Evolutionary conservation across 352 stramenopile species (phyloP), one percentile per base, ranked within the genome.

Genomic region (Globisporangium heterothallicum): DNA sequence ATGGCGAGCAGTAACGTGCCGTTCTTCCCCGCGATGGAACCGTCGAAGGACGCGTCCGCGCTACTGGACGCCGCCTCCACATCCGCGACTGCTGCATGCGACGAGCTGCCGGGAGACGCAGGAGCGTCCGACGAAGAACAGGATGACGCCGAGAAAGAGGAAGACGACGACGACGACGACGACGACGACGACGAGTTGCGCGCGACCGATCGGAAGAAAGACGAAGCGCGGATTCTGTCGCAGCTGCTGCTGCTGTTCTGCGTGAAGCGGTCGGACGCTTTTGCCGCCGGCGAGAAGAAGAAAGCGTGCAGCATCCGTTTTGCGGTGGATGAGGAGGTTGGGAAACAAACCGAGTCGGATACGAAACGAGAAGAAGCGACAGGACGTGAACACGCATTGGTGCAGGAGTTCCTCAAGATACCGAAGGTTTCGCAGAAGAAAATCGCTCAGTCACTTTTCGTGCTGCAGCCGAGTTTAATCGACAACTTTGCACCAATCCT

Each of bases 171-270:
- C 25, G 14, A 38, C 24, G 49, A 34, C n/a, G n/a, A n/a, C 12
- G 32, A 10, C 22, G 19, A 26, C 21, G 40, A 26, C 29, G 52
- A 42, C 22, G 24, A 52, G 46, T 10, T 52, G 30, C 30, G 32
- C 14, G 29, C 38, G 14, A 36, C n/a, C 13, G 29, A 50, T 25
- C 13, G 19, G 13, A 50, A 58, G 30, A 56, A 76, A 19, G 61
- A 59, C 29, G 63, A 75, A 38, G 68, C 66, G 45, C 63, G 43
- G 30, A 56, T 86, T 18, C 59, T 84, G 19, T 68, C 69, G 16
- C 73, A 72, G n/a, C 36, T 87, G 40, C 56, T 73, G 29, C 25
- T 65, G 43, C 54, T 74, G 3, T 83, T 81, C 59, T 70, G 69
- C 40, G 40, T 53, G 45, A 59, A 60, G 42, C 61, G 61, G 13